phyloP scores from a whole-genome alignment of 2,329 filamentous ascomycete species.

The Talaromyces atroroseus region DNA sequence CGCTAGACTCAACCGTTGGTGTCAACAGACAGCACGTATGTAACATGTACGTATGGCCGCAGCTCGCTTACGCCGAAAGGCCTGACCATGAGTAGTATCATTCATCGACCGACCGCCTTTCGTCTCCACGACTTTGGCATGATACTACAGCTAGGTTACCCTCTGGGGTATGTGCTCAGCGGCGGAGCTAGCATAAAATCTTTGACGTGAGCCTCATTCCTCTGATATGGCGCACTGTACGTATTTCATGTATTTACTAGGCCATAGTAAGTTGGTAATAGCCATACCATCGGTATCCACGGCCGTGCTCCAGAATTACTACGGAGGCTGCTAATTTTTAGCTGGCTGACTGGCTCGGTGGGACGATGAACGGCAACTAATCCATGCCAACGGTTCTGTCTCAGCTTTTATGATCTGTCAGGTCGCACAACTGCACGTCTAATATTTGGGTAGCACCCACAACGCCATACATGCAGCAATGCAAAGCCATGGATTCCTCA shows the following conservation, averaged over 20 bases:
- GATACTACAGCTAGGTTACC: background rate
- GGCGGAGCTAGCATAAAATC: background rate
- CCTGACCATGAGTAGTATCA: background rate
- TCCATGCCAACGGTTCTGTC: conserved; percentile 12
- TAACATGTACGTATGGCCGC: background rate
- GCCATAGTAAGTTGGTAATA: background rate
- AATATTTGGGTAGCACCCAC: conserved; percentile 11
- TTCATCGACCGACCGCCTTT: background rate
- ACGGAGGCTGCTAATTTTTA: background rate
- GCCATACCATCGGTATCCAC: background rate
- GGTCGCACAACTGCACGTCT: conserved; percentile 8
- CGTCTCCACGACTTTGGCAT: background rate
- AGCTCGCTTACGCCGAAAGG: background rate
- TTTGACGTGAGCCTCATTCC: background rate
- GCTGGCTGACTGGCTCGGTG: background rate
- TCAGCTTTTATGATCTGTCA: conserved; percentile 12
- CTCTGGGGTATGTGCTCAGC: background rate
- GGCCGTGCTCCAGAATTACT: conserved; percentile 3
- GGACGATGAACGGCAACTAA: background rate
- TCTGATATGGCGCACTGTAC: background rate
- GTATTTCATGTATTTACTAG: background rate
- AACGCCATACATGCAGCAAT: conserved; percentile 10
- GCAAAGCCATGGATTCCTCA: conserved; percentile 12
- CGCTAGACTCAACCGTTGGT: background rate
- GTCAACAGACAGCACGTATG: background rate